phyloP scores from a whole-genome alignment of 2,329 filamentous ascomycete genomes.

The Sporothrix humicola region DNA sequence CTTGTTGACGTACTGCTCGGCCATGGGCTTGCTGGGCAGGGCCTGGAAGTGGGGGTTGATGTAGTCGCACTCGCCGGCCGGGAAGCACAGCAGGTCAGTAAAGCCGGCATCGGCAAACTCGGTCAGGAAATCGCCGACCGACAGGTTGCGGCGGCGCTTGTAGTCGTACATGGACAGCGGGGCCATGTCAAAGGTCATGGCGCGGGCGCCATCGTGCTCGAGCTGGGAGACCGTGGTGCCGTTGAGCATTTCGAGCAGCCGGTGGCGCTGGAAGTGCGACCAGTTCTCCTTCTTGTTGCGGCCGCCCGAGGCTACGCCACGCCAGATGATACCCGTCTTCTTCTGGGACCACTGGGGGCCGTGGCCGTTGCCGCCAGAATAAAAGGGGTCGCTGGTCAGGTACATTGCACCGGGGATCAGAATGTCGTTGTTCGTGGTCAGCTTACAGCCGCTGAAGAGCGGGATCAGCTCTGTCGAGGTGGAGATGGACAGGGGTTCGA shows the following conservation, averaged over 20 bases:
- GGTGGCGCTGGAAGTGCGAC: slow-evolving; percentile 73
- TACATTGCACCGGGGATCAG: slow-evolving; percentile 69
- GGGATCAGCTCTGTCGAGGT: slow-evolving; percentile 60
- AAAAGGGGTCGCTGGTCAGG: slow-evolving; percentile 62
- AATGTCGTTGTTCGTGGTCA: slow-evolving; percentile 65
- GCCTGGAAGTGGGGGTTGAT: slow-evolving; percentile 47
- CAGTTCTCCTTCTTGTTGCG: slow-evolving; percentile 61
- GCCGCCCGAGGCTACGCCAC: slow-evolving; percentile 68
- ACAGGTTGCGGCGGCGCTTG: slow-evolving; percentile 43
- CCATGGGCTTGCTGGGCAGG: slow-evolving; percentile 49
- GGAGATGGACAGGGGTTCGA: slow-evolving; percentile 56
- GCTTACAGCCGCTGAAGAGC: slow-evolving; percentile 64
- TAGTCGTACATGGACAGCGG: slow-evolving; percentile 52
- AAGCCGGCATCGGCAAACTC: slow-evolving; percentile 54
- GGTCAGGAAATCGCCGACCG: slow-evolving; percentile 51
- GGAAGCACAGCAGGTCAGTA: slow-evolving; percentile 49
- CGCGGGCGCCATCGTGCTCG: slow-evolving; percentile 50
- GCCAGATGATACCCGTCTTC: slow-evolving; percentile 63
- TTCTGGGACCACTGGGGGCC: slow-evolving; percentile 66
- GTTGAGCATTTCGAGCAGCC: slow-evolving; percentile 72
- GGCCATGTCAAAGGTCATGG: slow-evolving; percentile 58
- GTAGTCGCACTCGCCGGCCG: slow-evolving; percentile 48
- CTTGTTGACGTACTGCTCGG: slow-evolving; percentile 62
- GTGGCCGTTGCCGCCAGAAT: slow-evolving; percentile 60
- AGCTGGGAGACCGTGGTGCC: slow-evolving; percentile 59